These are phyloP conservation scores for Trametopsis cervina DNA, from an alignment of 768 basidiomycete genomes.

Conservation along the genomic window DNA sequence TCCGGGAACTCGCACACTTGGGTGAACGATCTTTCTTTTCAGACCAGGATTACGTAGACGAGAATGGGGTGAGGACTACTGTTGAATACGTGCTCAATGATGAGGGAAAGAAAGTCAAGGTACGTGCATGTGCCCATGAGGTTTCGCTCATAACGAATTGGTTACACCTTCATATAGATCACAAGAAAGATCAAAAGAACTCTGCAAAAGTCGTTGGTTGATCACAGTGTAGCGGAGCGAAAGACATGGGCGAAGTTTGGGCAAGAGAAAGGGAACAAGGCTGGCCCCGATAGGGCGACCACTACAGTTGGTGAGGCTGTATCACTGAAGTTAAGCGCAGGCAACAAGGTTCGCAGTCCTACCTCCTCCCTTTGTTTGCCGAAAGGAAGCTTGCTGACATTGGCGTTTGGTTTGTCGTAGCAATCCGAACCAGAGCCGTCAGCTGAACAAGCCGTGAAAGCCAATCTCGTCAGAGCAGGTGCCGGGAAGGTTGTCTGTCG, in stretches of 20 bases:
- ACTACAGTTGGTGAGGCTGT: slow-evolving; percentile 84
- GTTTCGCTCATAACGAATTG: neutral
- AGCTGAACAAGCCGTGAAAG: slow-evolving; percentile 60
- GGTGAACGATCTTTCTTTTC: neutral
- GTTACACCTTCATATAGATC: slow-evolving; percentile 40
- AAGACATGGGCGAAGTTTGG: slow-evolving; percentile 95
- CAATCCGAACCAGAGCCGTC: slow-evolving; percentile 59
- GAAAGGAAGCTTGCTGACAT: neutral
- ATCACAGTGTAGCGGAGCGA: slow-evolving; percentile 89
- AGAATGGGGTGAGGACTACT: slow-evolving; percentile 82
- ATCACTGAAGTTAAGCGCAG: slow-evolving; percentile 49
- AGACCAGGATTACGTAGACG: slow-evolving; percentile 69
- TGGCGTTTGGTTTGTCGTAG: no score
- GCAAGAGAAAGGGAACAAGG: slow-evolving; percentile 75
- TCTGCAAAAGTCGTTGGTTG: slow-evolving; percentile 87
- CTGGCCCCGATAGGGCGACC: slow-evolving; percentile 89
- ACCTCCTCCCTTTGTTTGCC: neutral
- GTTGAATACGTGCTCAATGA: slow-evolving; percentile 83
- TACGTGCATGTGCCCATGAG: slow-evolving; percentile 24
- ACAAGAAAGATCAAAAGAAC: slow-evolving; percentile 82
- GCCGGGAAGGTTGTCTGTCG: slow-evolving; percentile 89
- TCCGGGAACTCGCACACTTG: neutral
- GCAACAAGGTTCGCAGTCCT: slow-evolving; percentile 48
- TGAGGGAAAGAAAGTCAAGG: slow-evolving; percentile 93
- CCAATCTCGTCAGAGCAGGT: slow-evolving; percentile 62